Evolutionary conservation across 2,329 filamentous ascomycete species (phyloP).

Genomic region (Calonectria pseudoreteaudii): DNA sequence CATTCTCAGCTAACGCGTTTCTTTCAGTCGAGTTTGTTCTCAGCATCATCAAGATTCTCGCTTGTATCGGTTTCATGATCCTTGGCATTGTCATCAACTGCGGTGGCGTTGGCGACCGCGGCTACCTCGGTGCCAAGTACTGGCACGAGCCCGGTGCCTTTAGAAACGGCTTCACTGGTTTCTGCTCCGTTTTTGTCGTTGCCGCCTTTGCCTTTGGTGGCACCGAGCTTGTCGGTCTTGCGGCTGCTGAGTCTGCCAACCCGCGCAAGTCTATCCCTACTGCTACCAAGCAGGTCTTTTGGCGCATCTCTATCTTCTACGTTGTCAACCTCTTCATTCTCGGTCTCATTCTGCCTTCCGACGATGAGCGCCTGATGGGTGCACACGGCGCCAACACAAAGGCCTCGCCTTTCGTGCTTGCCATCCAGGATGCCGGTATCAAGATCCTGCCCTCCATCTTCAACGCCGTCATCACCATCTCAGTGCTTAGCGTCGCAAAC

Average conservation of each 20-base stretch:
- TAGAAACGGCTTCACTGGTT: slow-evolving; percentile 75
- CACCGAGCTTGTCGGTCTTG: slow-evolving; percentile 76
- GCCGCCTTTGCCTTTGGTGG: slow-evolving; percentile 76
- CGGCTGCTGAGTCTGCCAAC: slow-evolving; percentile 74
- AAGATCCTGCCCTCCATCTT: slow-evolving; percentile 60
- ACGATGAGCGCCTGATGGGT: slow-evolving; percentile 52
- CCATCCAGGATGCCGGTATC: slow-evolving; percentile 60
- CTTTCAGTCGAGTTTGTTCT: slow-evolving; percentile 54
- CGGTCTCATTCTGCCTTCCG: slow-evolving; percentile 55
- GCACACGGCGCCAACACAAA: slow-evolving; percentile 22
- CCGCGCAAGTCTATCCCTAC: slow-evolving; percentile 77
- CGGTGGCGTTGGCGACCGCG: slow-evolving; percentile 60
- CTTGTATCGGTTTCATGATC: slow-evolving; percentile 70
- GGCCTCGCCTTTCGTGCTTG: slow-evolving; percentile 62
- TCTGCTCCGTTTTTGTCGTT: slow-evolving; percentile 75
- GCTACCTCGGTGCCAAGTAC: slow-evolving; percentile 53
- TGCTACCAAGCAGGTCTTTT: slow-evolving; percentile 79
- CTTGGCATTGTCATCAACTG: slow-evolving; percentile 66
- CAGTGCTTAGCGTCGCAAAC: slow-evolving; percentile 64
- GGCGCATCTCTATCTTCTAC: slow-evolving; percentile 61
- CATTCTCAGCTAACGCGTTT: background rate
- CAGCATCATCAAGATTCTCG: slow-evolving; percentile 71
- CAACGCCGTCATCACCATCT: slow-evolving; percentile 64
- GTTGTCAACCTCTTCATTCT: slow-evolving; percentile 59
- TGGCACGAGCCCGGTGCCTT: slow-evolving; percentile 59